Percentiles rank a stretch among this genome's conserved stretches.
Conservation (phyloP, 257 asterid genomes). For the Solanum neorickii region DNA sequence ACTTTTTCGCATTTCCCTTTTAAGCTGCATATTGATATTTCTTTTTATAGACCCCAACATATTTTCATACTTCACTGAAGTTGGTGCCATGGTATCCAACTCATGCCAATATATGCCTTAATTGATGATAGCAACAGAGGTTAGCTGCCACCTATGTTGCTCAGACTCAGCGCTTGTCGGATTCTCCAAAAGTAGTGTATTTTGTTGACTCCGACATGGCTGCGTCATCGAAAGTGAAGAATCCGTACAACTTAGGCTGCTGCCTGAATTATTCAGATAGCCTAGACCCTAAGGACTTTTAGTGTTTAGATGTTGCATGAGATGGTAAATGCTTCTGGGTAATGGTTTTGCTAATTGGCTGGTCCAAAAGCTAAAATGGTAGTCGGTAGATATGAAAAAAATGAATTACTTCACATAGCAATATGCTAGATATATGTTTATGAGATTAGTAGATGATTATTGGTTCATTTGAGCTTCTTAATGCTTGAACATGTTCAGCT, state of each 20-base stretch:
- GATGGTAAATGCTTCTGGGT: not conserved
- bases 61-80: not conserved
- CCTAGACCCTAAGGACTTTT: not conserved
- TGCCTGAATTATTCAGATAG: not conserved
- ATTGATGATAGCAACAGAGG: not conserved
- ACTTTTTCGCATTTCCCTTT: not conserved
- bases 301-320: not conserved
- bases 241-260: not conserved
- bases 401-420: not conserved
- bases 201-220: no score
- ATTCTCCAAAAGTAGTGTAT: no score
- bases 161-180: no score
- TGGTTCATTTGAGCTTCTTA: not conserved
- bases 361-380: not conserved
- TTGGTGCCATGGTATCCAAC: not conserved
- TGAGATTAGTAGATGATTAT: not conserved
- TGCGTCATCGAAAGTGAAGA: no score
- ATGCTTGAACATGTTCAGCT: not conserved
- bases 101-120: not conserved
- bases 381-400: not conserved
- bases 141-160: no score
- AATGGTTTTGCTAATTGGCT: not conserved
- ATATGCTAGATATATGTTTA: not conserved
- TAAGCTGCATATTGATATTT: not conserved
- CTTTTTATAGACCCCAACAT: not conserved